Percentiles rank a stretch among this genome's conserved stretches.
These are phyloP conservation scores for Neopestalotiopsis sp. DNA, from an alignment of 2,329 filamentous ascomycete species.

Conservation along the genomic window DNA sequence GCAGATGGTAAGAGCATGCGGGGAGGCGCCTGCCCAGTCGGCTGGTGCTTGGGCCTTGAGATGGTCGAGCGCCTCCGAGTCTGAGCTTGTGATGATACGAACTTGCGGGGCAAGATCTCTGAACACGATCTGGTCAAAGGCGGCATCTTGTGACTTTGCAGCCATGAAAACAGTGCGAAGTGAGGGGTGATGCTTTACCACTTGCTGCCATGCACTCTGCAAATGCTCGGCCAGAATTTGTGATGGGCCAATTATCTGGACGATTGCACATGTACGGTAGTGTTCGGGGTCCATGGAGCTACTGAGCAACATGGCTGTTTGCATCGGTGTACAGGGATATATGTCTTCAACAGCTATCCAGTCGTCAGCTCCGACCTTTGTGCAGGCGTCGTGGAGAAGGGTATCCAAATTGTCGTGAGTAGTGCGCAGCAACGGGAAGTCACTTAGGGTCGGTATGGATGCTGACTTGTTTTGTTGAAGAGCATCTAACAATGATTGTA, in stretches of 20 bases:
- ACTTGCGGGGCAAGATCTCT: constrained; percentile 4
- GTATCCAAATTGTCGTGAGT: constrained; percentile 13
- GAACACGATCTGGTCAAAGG: constrained; percentile 16
- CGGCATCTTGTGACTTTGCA: constrained; percentile 5
- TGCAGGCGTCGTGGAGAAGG: constrained; percentile 3
- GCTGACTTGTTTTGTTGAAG: neutral
- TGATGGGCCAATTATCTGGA: constrained; percentile 3
- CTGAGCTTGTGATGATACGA: neutral
- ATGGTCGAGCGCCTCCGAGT: neutral
- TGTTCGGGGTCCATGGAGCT: constrained; percentile 12
- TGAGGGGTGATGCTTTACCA: constrained; percentile 16
- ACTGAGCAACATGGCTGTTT: constrained; percentile 18
- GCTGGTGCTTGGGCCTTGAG: constrained; percentile 7
- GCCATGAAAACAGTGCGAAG: constrained; percentile 14
- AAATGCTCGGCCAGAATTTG: neutral
- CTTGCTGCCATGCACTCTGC: constrained; percentile 5
- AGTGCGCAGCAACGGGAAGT: constrained; percentile 16
- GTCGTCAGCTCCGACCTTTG: neutral
- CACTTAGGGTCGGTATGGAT: constrained; percentile 14
- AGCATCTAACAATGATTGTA: constrained; percentile 4
- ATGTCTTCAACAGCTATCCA: constrained; percentile 18
- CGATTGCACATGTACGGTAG: constrained; percentile 17
- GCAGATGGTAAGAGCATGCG: constrained; percentile 15
- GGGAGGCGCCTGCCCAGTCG: constrained; percentile 8
- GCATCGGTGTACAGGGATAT: constrained; percentile 17